Conservation (phyloP, 805 yeast species). For the Metschnikowia sp. region DNA sequence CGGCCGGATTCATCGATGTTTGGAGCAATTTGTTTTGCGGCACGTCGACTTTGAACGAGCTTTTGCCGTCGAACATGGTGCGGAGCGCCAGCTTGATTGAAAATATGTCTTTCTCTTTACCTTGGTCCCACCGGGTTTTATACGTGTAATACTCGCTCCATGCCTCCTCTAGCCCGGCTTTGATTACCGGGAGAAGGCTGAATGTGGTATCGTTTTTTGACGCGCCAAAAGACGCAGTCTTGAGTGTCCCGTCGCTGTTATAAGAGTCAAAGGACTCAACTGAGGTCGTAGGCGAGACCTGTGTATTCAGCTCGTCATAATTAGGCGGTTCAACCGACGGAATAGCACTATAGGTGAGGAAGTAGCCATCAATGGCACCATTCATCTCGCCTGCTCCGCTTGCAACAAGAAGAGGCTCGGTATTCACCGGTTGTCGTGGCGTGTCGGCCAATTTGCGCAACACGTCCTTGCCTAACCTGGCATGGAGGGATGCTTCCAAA, state of each 20-base stretch:
- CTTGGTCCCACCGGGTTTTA: constrained; percentile 54
- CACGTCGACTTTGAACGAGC: not conserved
- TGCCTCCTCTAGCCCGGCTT: constrained; percentile 62
- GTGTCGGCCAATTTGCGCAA: constrained; percentile 60
- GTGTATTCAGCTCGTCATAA: constrained; percentile 34
- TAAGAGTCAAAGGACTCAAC: constrained; percentile 8
- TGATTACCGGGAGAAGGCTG: constrained; percentile 43
- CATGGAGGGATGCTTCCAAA: constrained; percentile 65
- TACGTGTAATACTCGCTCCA: constrained; percentile 66
- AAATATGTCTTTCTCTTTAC: constrained; percentile 65
- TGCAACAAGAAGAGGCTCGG: constrained; percentile 68
- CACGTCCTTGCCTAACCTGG: constrained; percentile 56
- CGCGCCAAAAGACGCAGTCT: constrained; percentile 2
- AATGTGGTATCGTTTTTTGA: constrained; percentile 23
- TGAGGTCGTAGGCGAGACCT: constrained; percentile 1
- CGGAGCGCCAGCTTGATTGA: constrained; percentile 56
- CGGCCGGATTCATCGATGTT: constrained; percentile 32
- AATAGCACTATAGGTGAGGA: constrained; percentile 64
- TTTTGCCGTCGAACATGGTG: constrained; percentile 53
- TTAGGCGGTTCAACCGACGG: constrained; percentile 63
- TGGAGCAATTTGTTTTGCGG: constrained; percentile 18
- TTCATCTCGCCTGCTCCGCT: constrained; percentile 77
- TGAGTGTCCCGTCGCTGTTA: constrained; percentile 7
- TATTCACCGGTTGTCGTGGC: constrained; percentile 58
- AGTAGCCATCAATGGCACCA: constrained; percentile 72